A percentile compares a stretch with the other conserved stretches of the same genome.
phyloP scores from a whole-genome alignment of 2,329 filamentous ascomycete genomes.

The Tothia fuscella region DNA sequence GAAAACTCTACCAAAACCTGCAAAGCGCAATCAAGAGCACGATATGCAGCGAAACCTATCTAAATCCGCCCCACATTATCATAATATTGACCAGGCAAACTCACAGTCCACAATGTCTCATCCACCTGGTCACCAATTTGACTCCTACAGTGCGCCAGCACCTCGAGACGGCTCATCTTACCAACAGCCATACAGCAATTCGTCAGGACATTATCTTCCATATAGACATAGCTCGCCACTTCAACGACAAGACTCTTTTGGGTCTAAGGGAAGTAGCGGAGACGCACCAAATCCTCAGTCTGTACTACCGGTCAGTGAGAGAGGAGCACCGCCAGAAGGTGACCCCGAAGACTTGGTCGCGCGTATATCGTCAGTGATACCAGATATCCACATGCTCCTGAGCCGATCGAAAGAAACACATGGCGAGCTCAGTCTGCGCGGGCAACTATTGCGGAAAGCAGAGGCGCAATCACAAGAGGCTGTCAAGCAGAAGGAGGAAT shows the following conservation, averaged over 20 bases:
- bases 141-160: conserved; percentile 1
- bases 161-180: conserved; percentile 4
- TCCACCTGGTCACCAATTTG: no score
- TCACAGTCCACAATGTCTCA: no score
- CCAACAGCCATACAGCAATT: background rate
- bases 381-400: conserved; percentile 26
- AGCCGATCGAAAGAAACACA: conserved; percentile 39
- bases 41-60: no score
- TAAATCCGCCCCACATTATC: no score
- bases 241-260: conserved; percentile 26
- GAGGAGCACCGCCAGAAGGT: conserved; percentile 23
- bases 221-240: conserved; percentile 14
- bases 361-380: conserved; percentile 26
- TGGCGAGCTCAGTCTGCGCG: conserved; percentile 36
- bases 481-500: conserved; percentile 40
- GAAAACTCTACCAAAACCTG: no score
- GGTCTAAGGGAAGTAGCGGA: conserved; percentile 22
- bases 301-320: conserved; percentile 19
- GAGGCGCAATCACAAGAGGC: conserved; percentile 39
- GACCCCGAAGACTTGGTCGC: conserved; percentile 26
- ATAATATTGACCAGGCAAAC: no score
- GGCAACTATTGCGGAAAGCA: conserved; percentile 37
- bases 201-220: conserved; percentile 1
- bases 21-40: no score
- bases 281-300: no score